phyloP scores from a whole-genome alignment of 164 flowering plant species.

The Annona squamosa region DNA sequence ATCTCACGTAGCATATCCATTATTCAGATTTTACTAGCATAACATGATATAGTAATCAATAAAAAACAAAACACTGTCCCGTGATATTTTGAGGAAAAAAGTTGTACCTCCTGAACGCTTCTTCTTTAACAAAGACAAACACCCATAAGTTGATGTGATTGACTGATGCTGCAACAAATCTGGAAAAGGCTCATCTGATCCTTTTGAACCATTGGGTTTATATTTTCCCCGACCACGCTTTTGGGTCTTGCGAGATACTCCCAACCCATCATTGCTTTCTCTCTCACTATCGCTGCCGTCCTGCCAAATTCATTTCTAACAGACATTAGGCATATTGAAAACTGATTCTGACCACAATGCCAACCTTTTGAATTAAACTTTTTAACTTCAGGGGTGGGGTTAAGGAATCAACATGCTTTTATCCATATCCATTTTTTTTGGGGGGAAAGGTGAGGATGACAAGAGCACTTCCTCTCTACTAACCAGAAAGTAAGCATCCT shows the following conservation, averaged over 20 bases:
- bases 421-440: too few species aligned
- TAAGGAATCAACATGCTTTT: too few species aligned
- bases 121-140: slow-evolving; percentile 59
- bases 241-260: slow-evolving; percentile 40
- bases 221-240: slow-evolving; percentile 54
- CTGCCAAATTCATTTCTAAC: slow-evolving; percentile 20
- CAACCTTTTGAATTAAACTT: too few species aligned
- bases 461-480: too few species aligned
- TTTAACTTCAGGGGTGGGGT: too few species aligned
- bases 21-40: neutral
- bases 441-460: too few species aligned
- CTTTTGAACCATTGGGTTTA: slow-evolving; percentile 33
- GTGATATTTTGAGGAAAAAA: neutral
- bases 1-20: neutral
- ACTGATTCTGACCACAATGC: neutral
- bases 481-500: too few species aligned
- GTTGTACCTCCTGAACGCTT: slow-evolving; percentile 56
- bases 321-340: slow-evolving; percentile 2
- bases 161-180: slow-evolving; percentile 27
- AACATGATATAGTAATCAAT: neutral
- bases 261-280: slow-evolving; percentile 64
- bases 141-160: slow-evolving; percentile 43
- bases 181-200: slow-evolving; percentile 24
- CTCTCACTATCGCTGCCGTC: slow-evolving; percentile 55
- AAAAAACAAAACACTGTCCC: neutral